Evolutionary conservation across 2,329 filamentous ascomycete species (phyloP).

Genomic region (Apiospora marii): DNA sequence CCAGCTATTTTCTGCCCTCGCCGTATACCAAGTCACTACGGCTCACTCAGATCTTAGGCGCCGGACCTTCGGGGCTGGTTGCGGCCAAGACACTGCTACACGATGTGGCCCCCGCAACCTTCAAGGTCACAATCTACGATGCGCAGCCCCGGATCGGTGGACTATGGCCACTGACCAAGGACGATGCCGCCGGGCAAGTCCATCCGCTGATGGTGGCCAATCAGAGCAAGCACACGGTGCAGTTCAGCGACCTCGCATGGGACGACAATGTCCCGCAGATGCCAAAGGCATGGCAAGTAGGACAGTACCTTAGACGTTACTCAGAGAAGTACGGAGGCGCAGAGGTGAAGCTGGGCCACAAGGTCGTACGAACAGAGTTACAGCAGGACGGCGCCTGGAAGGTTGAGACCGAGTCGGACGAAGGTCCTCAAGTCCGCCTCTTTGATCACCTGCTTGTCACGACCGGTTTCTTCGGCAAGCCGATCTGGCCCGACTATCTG

Average conservation of each 20-base stretch:
- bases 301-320: constrained; percentile 75
- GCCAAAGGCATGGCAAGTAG: constrained; percentile 80
- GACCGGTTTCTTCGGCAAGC: constrained; percentile 78
- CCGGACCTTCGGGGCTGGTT: constrained; percentile 73
- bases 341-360: constrained; percentile 58
- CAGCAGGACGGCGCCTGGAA: constrained; percentile 48
- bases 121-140: constrained; percentile 77
- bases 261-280: constrained; percentile 66
- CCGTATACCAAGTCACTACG: not conserved
- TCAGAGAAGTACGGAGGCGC: constrained; percentile 58
- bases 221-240: constrained; percentile 78
- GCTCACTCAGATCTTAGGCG: constrained; percentile 54
- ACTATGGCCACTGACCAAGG: constrained; percentile 71
- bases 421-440: constrained; percentile 49
- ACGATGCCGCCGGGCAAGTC: constrained; percentile 59
- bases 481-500: constrained; percentile 57
- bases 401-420: constrained; percentile 46
- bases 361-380: constrained; percentile 51
- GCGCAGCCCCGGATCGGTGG: constrained; percentile 72
- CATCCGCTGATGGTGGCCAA: constrained; percentile 77
- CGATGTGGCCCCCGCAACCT: constrained; percentile 60
- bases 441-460: constrained; percentile 79
- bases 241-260: constrained; percentile 79
- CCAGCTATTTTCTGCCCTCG: not conserved
- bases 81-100: constrained; percentile 77